Conservation (phyloP, 192 early-diverging fungal species). For the Gigaspora rosea region DNA sequence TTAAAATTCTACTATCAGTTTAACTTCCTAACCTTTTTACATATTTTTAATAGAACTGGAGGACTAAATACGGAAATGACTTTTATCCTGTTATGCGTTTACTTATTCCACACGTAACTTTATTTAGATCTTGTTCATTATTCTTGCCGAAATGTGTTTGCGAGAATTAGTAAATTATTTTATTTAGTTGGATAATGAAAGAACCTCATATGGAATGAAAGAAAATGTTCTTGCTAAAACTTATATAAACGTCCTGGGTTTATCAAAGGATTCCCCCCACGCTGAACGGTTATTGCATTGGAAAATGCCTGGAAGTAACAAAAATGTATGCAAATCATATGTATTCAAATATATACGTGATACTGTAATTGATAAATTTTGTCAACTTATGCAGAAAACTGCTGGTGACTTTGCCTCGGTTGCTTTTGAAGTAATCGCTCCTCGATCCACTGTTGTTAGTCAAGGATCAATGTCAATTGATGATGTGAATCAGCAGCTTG, state of each 20-base stretch:
- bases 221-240: conserved; percentile 64
- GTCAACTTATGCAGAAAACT: conserved; percentile 39
- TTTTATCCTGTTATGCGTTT: conserved; percentile 41
- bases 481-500: conserved; percentile 61
- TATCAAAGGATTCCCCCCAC: conserved; percentile 58
- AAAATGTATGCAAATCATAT: conserved; percentile 24
- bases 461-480: conserved; percentile 55
- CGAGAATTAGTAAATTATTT: background rate
- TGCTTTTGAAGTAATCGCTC: conserved; percentile 47
- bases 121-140: background rate
- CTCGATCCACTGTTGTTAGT: conserved; percentile 51
- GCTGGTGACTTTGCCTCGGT: conserved; percentile 67
- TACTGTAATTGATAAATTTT: background rate
- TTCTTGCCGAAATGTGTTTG: background rate
- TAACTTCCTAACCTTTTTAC: background rate
- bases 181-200: conserved; percentile 54
- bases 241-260: conserved; percentile 63
- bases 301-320: conserved; percentile 47
- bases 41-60: conserved; percentile 4
- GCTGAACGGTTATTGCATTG: conserved; percentile 62
- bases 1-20: background rate
- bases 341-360: background rate
- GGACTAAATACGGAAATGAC: background rate
- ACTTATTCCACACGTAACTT: conserved; percentile 41
- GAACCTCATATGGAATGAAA: conserved; percentile 67